These are phyloP conservation scores for Cyberlindnera xylosilytica DNA, from an alignment of 805 yeast species.

Conservation along the genomic window DNA sequence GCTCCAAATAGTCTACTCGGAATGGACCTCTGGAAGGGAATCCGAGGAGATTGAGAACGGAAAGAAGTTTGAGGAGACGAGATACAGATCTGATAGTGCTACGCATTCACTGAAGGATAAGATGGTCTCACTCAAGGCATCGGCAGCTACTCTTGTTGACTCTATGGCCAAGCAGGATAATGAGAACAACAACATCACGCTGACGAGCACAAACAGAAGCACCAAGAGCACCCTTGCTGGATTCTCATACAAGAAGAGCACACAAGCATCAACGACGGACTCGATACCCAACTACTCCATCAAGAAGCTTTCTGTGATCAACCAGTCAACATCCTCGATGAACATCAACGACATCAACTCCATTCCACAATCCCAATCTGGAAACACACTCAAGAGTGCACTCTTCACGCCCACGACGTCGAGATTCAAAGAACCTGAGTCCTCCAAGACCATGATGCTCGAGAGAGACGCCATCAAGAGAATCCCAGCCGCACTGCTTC, in stretches of 20 bases:
- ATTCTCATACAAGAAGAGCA: slow-evolving; percentile 5
- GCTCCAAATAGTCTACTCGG: slow-evolving; percentile 4
- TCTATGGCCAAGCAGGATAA: slow-evolving; percentile 6
- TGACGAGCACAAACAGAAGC: slow-evolving; percentile 3
- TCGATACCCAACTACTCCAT: slow-evolving; percentile 16
- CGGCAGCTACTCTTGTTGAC: slow-evolving; percentile 29
- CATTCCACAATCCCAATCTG: slow-evolving; percentile 3
- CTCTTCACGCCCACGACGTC: slow-evolving; percentile 15
- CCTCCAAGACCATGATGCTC: slow-evolving; percentile 12
- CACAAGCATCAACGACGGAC: background rate
- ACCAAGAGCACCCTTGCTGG: background rate
- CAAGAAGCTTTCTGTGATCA: slow-evolving; percentile 23
- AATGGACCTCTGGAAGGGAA: background rate
- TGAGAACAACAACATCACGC: background rate
- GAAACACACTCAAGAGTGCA: slow-evolving; percentile 1
- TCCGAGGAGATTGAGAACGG: slow-evolving; percentile 1
- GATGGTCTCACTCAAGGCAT: slow-evolving; percentile 24
- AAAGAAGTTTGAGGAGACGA: background rate
- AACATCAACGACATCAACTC: slow-evolving; percentile 4
- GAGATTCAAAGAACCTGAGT: slow-evolving; percentile 4
- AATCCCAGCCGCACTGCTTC: slow-evolving; percentile 26
- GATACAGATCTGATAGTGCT: slow-evolving; percentile 6
- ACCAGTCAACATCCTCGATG: slow-evolving; percentile 22
- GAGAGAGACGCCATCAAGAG: slow-evolving; percentile 28
- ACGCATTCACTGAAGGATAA: slow-evolving; percentile 7